phyloP scores from a whole-genome alignment of 805 yeast species.

The Sporopachydermia lactativora region DNA sequence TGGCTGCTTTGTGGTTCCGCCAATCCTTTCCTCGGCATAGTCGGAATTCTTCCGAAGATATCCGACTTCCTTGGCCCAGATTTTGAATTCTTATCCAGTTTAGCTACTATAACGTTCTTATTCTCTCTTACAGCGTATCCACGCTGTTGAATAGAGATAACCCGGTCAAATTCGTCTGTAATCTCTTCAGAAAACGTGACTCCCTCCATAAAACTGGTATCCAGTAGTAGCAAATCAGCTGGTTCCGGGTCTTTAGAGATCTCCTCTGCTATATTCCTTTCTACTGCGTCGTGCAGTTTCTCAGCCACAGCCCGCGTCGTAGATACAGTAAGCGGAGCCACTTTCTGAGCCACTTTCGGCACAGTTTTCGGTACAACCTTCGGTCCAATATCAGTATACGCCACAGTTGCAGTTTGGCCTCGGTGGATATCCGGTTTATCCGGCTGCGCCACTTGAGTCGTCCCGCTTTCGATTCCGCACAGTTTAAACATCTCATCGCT shows the following conservation, averaged over 20 bases:
- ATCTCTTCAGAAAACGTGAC: background rate
- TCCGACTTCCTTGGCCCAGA: background rate
- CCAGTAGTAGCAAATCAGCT: background rate
- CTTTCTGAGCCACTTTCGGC: background rate
- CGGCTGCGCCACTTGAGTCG: background rate
- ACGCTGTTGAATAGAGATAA: constrained; percentile 1
- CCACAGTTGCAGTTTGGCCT: background rate
- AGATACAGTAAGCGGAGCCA: background rate
- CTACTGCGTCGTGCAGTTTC: background rate
- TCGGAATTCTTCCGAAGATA: background rate
- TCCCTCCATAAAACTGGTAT: constrained; percentile 1
- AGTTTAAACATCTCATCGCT: constrained; percentile 3
- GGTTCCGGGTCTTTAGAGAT: background rate
- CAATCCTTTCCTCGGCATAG: background rate
- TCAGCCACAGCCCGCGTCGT: background rate
- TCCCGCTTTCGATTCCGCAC: background rate
- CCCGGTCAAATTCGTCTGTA: background rate
- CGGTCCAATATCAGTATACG: background rate
- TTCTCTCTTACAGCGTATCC: constrained; percentile 3
- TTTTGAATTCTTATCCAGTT: background rate
- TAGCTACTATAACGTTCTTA: constrained; percentile 1
- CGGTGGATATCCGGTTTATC: background rate
- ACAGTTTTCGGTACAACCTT: background rate
- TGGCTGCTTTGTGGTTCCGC: background rate
- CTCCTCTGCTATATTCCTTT: background rate